phyloP scores from a whole-genome alignment of 345 rosid species.

The Salix viminalis region DNA sequence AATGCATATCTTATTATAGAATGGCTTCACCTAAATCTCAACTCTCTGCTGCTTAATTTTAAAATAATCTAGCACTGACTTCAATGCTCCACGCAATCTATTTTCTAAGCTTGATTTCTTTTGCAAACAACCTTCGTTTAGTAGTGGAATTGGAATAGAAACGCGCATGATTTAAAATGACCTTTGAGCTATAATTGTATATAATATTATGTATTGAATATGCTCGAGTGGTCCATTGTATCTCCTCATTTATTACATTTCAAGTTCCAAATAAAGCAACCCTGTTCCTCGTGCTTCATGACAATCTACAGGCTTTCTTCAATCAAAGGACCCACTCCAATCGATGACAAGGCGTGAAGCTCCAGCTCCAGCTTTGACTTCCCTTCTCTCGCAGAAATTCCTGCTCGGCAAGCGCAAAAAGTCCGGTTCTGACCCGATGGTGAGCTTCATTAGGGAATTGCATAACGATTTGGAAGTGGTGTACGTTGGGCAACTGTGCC shows the following conservation, averaged over 20 bases:
- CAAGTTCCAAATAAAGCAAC: conserved; percentile 6
- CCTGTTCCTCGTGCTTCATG: conserved; percentile 5
- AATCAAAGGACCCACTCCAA: conserved; percentile 55
- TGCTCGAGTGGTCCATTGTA: conserved; percentile 7
- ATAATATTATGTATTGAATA: too few relatives aligned
- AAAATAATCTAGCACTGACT: background rate
- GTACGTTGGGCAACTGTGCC: conserved; percentile 95
- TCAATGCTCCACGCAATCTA: conserved; percentile 1
- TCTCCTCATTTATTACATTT: conserved; percentile 2
- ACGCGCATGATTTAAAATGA: background rate
- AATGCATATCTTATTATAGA: conserved; percentile 24
- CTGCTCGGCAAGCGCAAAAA: conserved; percentile 45
- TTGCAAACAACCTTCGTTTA: background rate
- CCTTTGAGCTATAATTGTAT: conserved; percentile 10
- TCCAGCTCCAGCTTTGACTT: conserved; percentile 31
- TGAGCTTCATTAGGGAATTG: conserved; percentile 54
- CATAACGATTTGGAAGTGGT: conserved; percentile 69
- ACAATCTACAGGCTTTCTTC: conserved; percentile 54
- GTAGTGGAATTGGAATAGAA: background rate
- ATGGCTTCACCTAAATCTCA: conserved; percentile 41
- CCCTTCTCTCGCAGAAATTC: conserved; percentile 48
- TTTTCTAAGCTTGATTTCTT: background rate
- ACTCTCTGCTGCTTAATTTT: conserved; percentile 3
- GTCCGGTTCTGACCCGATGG: conserved; percentile 46
- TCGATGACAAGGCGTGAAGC: conserved; percentile 39